These are phyloP conservation scores for Phytophthora fragariae DNA, from an alignment of 352 stramenopile species.

Conservation along the genomic window DNA sequence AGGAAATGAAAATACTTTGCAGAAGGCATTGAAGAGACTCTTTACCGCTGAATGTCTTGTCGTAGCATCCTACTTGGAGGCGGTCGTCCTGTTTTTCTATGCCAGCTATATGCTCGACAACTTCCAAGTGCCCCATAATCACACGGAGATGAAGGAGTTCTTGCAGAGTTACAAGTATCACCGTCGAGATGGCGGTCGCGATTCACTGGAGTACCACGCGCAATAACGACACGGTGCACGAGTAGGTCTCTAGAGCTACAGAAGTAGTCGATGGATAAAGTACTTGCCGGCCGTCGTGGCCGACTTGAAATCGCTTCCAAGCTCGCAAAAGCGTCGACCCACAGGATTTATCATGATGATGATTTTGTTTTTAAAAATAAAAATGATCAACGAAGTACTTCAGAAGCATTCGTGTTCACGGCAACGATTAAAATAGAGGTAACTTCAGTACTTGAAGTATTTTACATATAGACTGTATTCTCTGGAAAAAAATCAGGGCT, in stretches of 20 bases:
- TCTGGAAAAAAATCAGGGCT: no score
- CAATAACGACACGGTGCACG: no score
- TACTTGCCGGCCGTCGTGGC: conserved; percentile 8
- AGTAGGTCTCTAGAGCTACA: conserved; percentile 15
- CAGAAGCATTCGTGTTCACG: no score
- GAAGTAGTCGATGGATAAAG: background rate
- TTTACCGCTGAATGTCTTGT: background rate
- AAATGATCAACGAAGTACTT: no score
- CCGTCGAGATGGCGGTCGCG: no score
- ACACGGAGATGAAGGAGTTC: background rate
- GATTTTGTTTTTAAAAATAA: no score
- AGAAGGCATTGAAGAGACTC: background rate
- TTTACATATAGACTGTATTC: no score
- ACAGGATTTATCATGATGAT: background rate
- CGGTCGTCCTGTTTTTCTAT: background rate
- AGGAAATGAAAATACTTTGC: background rate
- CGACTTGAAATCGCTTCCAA: conserved; percentile 11
- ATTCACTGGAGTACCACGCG: background rate
- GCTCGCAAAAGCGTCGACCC: background rate
- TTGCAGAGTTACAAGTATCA: no score
- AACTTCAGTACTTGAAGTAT: no score
- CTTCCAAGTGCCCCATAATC: background rate
- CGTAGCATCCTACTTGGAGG: no score
- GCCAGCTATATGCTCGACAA: background rate
- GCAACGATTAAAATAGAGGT: no score